Base-by-base conservation (phyloP, 2,329 filamentous ascomycete genomes). In the Colletotrichum sojae region DNA sequence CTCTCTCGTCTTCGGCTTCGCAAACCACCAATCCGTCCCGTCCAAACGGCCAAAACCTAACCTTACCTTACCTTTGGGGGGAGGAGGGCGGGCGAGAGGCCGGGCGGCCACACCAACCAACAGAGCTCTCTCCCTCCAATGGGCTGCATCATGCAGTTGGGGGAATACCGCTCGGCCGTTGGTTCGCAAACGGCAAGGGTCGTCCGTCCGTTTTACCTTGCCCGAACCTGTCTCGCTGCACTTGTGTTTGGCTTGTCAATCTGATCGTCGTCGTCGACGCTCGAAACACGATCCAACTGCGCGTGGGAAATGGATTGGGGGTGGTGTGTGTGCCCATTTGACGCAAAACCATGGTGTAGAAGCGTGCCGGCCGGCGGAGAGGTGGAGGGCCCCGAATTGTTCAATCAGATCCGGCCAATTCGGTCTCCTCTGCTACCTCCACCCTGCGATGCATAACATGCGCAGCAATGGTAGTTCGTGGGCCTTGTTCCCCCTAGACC, bases 251-350 rank as follows among this genome's bases (percentile, higher is more conserved):
- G 27, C 46, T 43, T 40, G 36, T 27, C 46, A 60, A 52, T 60
- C 57, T 43, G 57, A 52, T 60, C 57, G 31, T 55, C 58, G 20
- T 63, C 58, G 20, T 63, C 9, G 43, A 43, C 13, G 10, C 15
- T n/a, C 15, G 40, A 43, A 43, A 43, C 40, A 43, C 40, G 40
- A 43, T 43, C 40, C 31, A n/a, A 43, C 16, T 43, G 40, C 10
- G 40, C 40, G 31, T 36, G 31, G 31, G 31, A 10, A 36, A 36
- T 10, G 31, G 8, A 10, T 36, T 36, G 31, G 31, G 31, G 3
- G 31, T 25, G 22, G 31, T 36, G 31, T 36, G 31, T 36, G 31
- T 3, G 8, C 31, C 31, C 2, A 9, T 36, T 36, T 36, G 31
- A 36, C 31, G 31, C 31, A 36, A 36, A 36, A 36, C 31, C 31